phyloP scores from a whole-genome alignment of 2,329 filamentous ascomycete genomes.

The Penicillium capsulatum region DNA sequence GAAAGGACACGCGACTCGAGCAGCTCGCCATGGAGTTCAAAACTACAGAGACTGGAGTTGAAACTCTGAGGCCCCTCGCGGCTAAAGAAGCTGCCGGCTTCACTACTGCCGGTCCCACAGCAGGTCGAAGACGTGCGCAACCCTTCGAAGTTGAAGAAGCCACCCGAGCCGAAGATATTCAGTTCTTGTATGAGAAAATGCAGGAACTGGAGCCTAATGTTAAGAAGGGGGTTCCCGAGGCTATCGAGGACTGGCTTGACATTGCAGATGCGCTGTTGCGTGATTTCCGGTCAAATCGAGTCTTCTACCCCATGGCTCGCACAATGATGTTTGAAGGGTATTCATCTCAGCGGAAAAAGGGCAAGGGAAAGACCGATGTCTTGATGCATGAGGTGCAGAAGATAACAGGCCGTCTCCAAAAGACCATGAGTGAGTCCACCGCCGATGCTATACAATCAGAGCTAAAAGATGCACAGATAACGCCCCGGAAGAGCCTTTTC shows the following conservation, averaged over 20 bases:
- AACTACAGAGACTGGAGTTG: conserved; percentile 16
- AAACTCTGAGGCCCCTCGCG: conserved; percentile 15
- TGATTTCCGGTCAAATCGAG: conserved; percentile 57
- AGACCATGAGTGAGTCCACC: conserved; percentile 36
- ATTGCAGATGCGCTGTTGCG: conserved; percentile 56
- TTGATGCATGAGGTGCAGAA: conserved; percentile 43
- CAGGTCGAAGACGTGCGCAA: conserved; percentile 21
- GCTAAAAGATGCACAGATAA: neutral
- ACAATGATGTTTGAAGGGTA: conserved; percentile 50
- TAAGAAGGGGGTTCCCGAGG: conserved; percentile 48
- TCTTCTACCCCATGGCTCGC: conserved; percentile 56
- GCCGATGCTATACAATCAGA: neutral
- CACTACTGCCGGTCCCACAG: conserved; percentile 15
- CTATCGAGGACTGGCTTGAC: conserved; percentile 55
- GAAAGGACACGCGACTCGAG: conserved; percentile 38
- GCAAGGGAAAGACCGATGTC: conserved; percentile 32
- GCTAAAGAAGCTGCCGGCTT: conserved; percentile 18
- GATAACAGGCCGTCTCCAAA: conserved; percentile 44
- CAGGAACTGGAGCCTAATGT: conserved; percentile 47
- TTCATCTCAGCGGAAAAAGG: conserved; percentile 38
- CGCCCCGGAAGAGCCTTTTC: conserved; percentile 23
- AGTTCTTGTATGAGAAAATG: conserved; percentile 45
- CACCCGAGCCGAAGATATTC: conserved; percentile 41
- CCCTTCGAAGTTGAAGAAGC: conserved; percentile 25
- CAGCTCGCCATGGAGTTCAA: conserved; percentile 40